Conservation (phyloP, 495 filamentous ascomycete species). For the Xylaria sp. region DNA sequence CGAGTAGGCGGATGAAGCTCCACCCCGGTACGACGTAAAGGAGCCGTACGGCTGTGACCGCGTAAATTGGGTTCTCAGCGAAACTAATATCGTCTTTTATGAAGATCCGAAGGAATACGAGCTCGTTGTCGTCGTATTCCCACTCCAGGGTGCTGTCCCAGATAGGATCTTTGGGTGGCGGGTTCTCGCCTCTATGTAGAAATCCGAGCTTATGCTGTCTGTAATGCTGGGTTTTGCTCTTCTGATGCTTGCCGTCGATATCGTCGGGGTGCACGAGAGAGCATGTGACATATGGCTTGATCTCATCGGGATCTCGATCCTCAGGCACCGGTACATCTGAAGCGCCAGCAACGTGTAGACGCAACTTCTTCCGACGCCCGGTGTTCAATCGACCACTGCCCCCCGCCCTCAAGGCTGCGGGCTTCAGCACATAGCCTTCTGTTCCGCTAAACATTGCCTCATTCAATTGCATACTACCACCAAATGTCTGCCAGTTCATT, state of each 20-base stretch:
- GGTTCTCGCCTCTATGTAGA: slow-evolving; percentile 51
- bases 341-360: slow-evolving; percentile 57
- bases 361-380: slow-evolving; percentile 44
- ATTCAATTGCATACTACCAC: slow-evolving; percentile 60
- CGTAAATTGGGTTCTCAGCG: slow-evolving; percentile 55
- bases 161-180: slow-evolving; percentile 52
- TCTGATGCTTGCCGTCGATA: slow-evolving; percentile 45
- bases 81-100: slow-evolving; percentile 63
- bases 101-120: slow-evolving; percentile 59
- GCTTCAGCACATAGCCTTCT: slow-evolving; percentile 62
- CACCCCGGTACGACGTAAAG: slow-evolving; percentile 56
- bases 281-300: slow-evolving; percentile 63
- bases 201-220: slow-evolving; percentile 53
- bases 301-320: slow-evolving; percentile 42
- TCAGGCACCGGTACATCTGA: slow-evolving; percentile 54
- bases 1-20: slow-evolving; percentile 61
- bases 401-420: slow-evolving; percentile 52
- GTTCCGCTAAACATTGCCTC: slow-evolving; percentile 62
- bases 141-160: slow-evolving; percentile 62
- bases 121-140: slow-evolving; percentile 61
- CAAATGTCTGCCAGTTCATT: slow-evolving; percentile 65
- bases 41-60: slow-evolving; percentile 55
- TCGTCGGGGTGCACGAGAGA: slow-evolving; percentile 54
- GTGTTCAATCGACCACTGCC: slow-evolving; percentile 49
- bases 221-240: slow-evolving; percentile 59